Evolutionary conservation across 148 eudicot genomes (phyloP), one percentile per base, ranked within the genome.

Genomic region (Oxyria digyna): DNA sequence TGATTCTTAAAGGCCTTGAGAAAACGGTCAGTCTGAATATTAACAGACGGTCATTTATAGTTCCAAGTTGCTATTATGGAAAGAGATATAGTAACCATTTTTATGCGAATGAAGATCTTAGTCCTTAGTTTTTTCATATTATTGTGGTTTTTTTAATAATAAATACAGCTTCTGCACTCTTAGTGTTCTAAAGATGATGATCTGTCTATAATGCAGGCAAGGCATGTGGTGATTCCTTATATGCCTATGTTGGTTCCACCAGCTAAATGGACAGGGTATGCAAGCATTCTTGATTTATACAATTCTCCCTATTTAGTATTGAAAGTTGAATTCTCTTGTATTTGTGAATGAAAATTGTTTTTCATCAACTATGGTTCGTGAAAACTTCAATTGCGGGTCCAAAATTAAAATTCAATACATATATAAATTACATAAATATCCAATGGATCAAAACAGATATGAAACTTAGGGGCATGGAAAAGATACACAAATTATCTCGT

Each of bases 201-300:
- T 54, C 24, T 71, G 63, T 74, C 78, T 70, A 20, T 69, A 63
- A 62, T 74, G 73, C 89, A 93, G 98, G 95, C 96, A 72, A 83
- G 83, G 82, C 92, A 93, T 84, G 85, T 93, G 85, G 90, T 90
- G 68, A 88, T 93, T 69, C 98, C 98, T 64, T 93, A 93, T 71
- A 90, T 93, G 95, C 98, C 98, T 59, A 93, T 93, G 98, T 76
- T 93, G 75, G 83, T 93, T 72, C 98, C 95, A 77, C 98, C 98
- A 71, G 80, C 79, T 78, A 86, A 87, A 81, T 93, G 98, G 98
- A 82, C 86, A 50, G 85, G 97, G 98, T 93, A 90, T 66, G 74
- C 10, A 27, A 24, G 10, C 38, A 27, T 29, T 18, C 38, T 29
- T 59, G 38, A 59, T 31, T 31, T 31, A 15, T 27, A 5, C 17